phyloP scores from a whole-genome alignment of 2,329 filamentous ascomycete species.

The Aspergillus pseudotamarii region DNA sequence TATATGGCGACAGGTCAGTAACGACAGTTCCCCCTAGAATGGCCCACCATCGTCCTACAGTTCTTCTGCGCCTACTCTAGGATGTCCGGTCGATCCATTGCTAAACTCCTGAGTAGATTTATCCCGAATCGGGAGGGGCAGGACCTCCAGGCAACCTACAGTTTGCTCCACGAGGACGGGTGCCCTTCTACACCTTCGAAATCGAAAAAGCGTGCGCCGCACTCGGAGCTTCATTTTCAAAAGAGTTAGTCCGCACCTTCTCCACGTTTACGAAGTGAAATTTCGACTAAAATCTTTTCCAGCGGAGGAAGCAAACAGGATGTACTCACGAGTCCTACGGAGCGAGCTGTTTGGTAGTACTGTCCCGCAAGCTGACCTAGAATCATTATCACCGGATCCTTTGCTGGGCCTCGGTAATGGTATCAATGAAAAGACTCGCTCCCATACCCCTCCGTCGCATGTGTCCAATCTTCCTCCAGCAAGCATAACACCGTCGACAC shows the following conservation, averaged over 20 bases:
- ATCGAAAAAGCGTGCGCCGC: constrained; percentile 79
- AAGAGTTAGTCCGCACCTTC: constrained; percentile 64
- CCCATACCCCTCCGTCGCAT: constrained; percentile 78
- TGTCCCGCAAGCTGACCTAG: constrained; percentile 76
- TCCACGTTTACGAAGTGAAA: neutral
- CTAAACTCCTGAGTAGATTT: constrained; percentile 63
- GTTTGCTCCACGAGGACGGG: constrained; percentile 85
- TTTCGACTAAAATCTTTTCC: constrained; percentile 19
- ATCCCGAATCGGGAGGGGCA: constrained; percentile 93
- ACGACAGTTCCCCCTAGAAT: neutral
- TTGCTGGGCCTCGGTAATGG: constrained; percentile 48
- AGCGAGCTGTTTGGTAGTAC: constrained; percentile 91
- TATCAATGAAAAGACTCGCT: constrained; percentile 68
- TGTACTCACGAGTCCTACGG: constrained; percentile 83
- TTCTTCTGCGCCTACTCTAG: neutral
- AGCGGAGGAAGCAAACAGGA: constrained; percentile 93
- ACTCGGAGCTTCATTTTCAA: constrained; percentile 92
- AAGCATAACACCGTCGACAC: constrained; percentile 84
- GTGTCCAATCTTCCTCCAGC: constrained; percentile 68
- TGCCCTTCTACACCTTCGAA: constrained; percentile 90
- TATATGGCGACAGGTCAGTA: constrained; percentile 65
- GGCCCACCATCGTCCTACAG: neutral
- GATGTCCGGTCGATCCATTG: neutral
- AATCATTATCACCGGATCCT: constrained; percentile 64
- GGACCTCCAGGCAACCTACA: constrained; percentile 91